Percentiles rank a stretch among this genome's conserved stretches.
Evolutionary conservation across 2,329 filamentous ascomycete genomes (phyloP).

Genomic region (Aspergillus sp.): DNA sequence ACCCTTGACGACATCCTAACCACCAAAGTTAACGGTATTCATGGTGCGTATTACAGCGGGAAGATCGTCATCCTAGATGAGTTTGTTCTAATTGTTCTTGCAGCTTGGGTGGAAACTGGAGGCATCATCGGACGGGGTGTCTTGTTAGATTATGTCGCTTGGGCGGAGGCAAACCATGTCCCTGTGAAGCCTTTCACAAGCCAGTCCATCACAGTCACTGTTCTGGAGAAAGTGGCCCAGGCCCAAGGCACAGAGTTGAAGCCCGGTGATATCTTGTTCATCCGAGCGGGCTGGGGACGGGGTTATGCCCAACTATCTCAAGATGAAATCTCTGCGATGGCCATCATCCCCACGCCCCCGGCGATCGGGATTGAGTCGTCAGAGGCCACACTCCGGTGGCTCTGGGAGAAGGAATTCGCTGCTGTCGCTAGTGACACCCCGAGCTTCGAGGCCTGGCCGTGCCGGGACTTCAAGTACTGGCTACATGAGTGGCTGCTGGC

Average conservation of each 20-base stretch:
- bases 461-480: not conserved
- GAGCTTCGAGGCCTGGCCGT: not conserved
- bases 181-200: not conserved
- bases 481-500: conserved; percentile 27
- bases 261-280: not conserved
- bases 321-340: not conserved
- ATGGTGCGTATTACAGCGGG: not conserved
- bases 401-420: not conserved
- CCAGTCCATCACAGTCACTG: not conserved
- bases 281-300: not conserved
- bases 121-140: not conserved
- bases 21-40: conserved; percentile 13
- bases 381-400: not conserved
- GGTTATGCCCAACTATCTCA: not conserved
- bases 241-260: not conserved
- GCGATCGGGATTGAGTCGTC: not conserved
- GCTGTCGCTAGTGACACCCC: not conserved
- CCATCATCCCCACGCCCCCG: not conserved
- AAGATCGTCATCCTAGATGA: not conserved
- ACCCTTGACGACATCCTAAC: not conserved
- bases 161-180: not conserved
- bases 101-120: not conserved
- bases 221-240: not conserved
- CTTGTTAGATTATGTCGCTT: conserved; percentile 3
- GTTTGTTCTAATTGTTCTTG: not conserved